phyloP scores from a whole-genome alignment of 2,329 filamentous ascomycete species.

The Neophaeococcomyces aloes region DNA sequence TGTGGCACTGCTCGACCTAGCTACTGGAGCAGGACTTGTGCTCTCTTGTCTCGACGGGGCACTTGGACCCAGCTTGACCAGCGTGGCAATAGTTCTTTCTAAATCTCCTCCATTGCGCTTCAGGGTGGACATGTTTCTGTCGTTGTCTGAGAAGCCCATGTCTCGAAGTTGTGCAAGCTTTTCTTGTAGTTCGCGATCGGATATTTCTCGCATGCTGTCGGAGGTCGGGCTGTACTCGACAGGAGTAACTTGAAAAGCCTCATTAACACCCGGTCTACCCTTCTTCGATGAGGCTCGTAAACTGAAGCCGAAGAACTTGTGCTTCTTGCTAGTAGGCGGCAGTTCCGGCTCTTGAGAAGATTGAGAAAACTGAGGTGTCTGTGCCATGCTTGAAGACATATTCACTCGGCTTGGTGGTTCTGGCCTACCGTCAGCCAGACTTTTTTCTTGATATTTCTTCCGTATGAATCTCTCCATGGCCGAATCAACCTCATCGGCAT shows the following conservation, averaged over 20 bases:
- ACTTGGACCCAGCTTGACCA: constrained; percentile 71
- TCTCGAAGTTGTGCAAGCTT: constrained; percentile 71
- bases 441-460: constrained; percentile 73
- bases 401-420: constrained; percentile 27
- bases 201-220: constrained; percentile 14
- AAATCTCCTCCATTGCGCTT: constrained; percentile 76
- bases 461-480: constrained; percentile 93
- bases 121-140: constrained; percentile 68
- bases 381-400: constrained; percentile 30
- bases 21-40: constrained; percentile 15
- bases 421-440: constrained; percentile 38
- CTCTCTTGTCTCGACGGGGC: constrained; percentile 22
- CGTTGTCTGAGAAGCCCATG: constrained; percentile 84
- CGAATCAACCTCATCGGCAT: constrained; percentile 83
- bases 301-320: constrained; percentile 52
- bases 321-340: constrained; percentile 44
- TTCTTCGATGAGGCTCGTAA: constrained; percentile 52
- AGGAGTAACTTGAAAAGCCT: constrained; percentile 18
- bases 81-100: constrained; percentile 72
- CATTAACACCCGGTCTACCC: constrained; percentile 23
- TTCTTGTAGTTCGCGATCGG: constrained; percentile 48
- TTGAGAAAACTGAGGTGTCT: constrained; percentile 44
- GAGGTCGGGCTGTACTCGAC: constrained; percentile 17
- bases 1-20: constrained; percentile 15
- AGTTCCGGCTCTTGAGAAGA: constrained; percentile 38